These are phyloP conservation scores for Amanita thiersii DNA, from an alignment of 768 basidiomycete genomes.

Conservation along the genomic window DNA sequence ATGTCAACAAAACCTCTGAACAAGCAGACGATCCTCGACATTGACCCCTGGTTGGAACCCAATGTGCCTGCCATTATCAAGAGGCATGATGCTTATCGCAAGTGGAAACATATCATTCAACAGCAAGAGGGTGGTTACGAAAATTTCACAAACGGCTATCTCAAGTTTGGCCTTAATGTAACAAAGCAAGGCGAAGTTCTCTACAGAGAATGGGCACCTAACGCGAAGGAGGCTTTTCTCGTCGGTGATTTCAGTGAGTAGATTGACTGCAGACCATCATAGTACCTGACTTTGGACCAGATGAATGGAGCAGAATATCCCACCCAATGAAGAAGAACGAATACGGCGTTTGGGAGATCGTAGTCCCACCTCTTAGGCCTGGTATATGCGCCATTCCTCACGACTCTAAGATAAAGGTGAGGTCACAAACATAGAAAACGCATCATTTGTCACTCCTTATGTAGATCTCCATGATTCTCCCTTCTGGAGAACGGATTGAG, in stretches of 20 bases:
- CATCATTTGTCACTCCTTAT: neutral
- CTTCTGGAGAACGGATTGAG: conserved; percentile 75
- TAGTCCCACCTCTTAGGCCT: conserved; percentile 52
- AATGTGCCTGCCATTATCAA: conserved; percentile 61
- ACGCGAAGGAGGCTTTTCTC: conserved; percentile 70
- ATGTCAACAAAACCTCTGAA: conserved; percentile 46
- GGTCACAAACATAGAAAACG: conserved; percentile 10
- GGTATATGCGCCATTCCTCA: conserved; percentile 85
- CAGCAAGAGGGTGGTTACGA: conserved; percentile 81
- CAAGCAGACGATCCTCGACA: conserved; percentile 46
- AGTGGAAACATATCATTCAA: conserved; percentile 73
- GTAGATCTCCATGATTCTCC: conserved; percentile 89
- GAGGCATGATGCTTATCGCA: conserved; percentile 58
- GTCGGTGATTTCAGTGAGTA: conserved; percentile 96
- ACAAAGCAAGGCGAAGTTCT: conserved; percentile 55
- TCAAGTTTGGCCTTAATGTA: conserved; percentile 73
- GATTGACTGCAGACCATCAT: conserved; percentile 5
- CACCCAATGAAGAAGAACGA: conserved; percentile 81
- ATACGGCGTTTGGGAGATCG: conserved; percentile 89
- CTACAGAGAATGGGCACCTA: conserved; percentile 97
- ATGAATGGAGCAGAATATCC: conserved; percentile 78
- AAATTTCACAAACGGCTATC: conserved; percentile 72
- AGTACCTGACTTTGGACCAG: conserved; percentile 28
- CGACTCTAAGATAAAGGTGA: conserved; percentile 90
- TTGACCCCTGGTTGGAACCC: conserved; percentile 72